phyloP scores from a whole-genome alignment of 371 early-diverging fungal species.

The Mucor ambiguus region DNA sequence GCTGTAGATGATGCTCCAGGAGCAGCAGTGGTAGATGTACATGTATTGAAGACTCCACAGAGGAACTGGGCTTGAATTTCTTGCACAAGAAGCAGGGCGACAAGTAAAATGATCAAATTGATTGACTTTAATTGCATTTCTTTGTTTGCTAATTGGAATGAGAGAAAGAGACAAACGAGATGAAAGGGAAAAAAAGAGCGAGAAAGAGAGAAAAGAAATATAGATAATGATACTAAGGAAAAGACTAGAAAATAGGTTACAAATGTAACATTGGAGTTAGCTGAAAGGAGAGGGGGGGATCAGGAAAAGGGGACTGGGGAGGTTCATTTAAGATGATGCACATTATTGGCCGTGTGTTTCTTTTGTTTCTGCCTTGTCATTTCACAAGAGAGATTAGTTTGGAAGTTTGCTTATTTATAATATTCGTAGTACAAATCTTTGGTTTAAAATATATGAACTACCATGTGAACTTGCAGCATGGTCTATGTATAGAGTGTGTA shows the following conservation, averaged over 20 bases:
- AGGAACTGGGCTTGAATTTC: constrained; percentile 7
- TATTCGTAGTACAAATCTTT: background rate
- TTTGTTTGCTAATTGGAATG: background rate
- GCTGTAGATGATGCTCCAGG: background rate
- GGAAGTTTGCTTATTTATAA: background rate
- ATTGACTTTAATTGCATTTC: background rate
- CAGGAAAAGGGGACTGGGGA: constrained; percentile 1
- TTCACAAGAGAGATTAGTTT: constrained; percentile 4
- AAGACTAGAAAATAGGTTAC: background rate
- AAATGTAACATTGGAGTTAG: constrained; percentile 9
- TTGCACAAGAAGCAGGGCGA: background rate
- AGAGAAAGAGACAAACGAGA: background rate
- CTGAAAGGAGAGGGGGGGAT: background rate
- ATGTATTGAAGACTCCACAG: background rate
- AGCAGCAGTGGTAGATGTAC: background rate
- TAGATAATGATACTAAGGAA: constrained; percentile 1
- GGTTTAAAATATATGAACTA: background rate
- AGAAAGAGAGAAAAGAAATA: background rate
- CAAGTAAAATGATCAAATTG: background rate
- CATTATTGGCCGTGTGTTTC: constrained; percentile 2
- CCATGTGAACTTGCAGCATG: background rate
- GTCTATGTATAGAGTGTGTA: background rate
- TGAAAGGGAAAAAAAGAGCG: background rate
- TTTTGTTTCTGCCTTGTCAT: background rate
- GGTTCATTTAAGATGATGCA: constrained; percentile 8